phyloP scores from a whole-genome alignment of 2,329 filamentous ascomycete genomes.

The Aspergillus sp. region DNA sequence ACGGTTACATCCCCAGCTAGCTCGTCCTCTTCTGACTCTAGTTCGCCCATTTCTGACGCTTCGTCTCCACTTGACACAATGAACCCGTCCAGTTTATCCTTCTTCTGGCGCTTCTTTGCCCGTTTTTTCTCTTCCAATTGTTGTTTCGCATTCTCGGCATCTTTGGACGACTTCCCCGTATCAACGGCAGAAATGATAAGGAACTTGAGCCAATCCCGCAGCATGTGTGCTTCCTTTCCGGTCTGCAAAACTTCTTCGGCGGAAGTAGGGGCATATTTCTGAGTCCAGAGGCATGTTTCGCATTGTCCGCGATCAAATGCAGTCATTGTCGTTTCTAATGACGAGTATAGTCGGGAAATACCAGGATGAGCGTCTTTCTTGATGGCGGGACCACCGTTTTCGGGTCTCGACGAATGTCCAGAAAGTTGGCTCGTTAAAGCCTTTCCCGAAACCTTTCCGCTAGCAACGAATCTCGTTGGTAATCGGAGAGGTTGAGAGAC shows the following conservation, averaged over 20 bases:
- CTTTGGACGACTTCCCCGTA: slow-evolving; percentile 41
- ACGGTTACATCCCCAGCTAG: slow-evolving; percentile 34
- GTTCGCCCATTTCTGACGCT: slow-evolving; percentile 59
- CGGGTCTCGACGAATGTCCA: slow-evolving; percentile 3
- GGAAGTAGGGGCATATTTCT: slow-evolving; percentile 72
- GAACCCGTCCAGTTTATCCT: slow-evolving; percentile 70
- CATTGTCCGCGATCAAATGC: slow-evolving; percentile 75
- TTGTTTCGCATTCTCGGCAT: slow-evolving; percentile 19
- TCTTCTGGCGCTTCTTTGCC: slow-evolving; percentile 60
- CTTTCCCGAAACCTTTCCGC: slow-evolving; percentile 22
- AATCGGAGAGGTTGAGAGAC: slow-evolving; percentile 17
- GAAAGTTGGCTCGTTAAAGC: slow-evolving; percentile 26
- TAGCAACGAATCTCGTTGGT: slow-evolving; percentile 23
- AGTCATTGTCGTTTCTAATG: slow-evolving; percentile 58
- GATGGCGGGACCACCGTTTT: slow-evolving; percentile 1
- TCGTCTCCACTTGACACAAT: slow-evolving; percentile 75
- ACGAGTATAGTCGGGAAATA: slow-evolving; percentile 52
- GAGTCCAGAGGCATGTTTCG: slow-evolving; percentile 66
- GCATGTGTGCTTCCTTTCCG: slow-evolving; percentile 60
- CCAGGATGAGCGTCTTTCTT: slow-evolving; percentile 47
- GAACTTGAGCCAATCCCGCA: slow-evolving; percentile 74
- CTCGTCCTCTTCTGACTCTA: slow-evolving; percentile 53
- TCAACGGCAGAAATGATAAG: slow-evolving; percentile 72
- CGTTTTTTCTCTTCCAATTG: slow-evolving; percentile 22
- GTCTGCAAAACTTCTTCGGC: slow-evolving; percentile 69